Conservation (phyloP, 108 stramenopile genomes). For the Pseudonitzschia multiseries region DNA sequence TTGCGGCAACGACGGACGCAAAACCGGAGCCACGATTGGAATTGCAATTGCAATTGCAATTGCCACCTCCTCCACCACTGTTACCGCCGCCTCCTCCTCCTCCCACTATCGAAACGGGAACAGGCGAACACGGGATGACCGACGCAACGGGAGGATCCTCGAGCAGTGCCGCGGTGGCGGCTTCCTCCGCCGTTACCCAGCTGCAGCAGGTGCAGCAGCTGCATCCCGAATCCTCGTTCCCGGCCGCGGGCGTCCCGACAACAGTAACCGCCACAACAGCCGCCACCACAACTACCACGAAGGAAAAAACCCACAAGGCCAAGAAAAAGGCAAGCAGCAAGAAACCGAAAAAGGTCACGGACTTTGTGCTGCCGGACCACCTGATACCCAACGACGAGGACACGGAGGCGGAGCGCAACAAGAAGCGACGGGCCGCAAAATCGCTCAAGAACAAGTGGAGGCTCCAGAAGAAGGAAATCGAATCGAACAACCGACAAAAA, state of each 20-base stretch:
- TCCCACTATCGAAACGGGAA: constrained; percentile 1
- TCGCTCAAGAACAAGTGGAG: constrained; percentile 75
- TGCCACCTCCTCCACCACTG: constrained; percentile 18
- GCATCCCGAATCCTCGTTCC: no score
- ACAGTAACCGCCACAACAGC: background rate
- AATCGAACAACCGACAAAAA: constrained; percentile 65
- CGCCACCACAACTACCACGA: background rate
- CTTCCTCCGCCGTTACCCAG: no score
- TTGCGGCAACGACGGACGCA: no score
- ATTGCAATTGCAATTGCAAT: background rate
- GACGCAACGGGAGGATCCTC: background rate
- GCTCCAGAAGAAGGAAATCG: constrained; percentile 62
- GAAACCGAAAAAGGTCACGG: constrained; percentile 46
- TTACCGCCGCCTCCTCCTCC: constrained; percentile 10
- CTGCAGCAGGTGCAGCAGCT: no score
- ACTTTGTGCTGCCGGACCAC: constrained; percentile 76
- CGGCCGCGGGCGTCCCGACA: constrained; percentile 7
- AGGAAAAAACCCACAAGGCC: background rate
- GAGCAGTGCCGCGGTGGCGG: background rate
- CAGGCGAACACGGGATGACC: background rate
- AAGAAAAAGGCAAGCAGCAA: constrained; percentile 26
- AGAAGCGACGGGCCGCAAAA: constrained; percentile 69
- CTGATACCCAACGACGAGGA: constrained; percentile 66
- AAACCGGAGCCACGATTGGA: no score
- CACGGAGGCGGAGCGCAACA: constrained; percentile 59